phyloP scores from a whole-genome alignment of 495 filamentous ascomycete species.

The Podospora pseudoanserina region DNA sequence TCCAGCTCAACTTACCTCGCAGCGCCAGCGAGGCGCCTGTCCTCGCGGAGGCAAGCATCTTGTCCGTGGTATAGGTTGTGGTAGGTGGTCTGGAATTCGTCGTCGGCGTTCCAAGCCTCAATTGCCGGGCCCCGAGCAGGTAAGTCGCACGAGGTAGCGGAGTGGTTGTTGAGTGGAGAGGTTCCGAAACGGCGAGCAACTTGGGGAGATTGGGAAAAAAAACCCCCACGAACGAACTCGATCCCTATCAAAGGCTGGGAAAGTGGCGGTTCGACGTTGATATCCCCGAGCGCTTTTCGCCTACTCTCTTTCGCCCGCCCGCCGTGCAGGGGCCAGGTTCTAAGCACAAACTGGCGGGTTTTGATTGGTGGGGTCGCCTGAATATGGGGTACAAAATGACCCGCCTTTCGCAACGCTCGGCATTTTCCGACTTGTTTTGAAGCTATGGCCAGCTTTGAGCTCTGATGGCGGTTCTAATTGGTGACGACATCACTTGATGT shows the following conservation, averaged over 20 bases:
- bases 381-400: not conserved
- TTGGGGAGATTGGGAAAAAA: slow-evolving; percentile 28
- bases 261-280: slow-evolving; percentile 23
- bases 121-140: not conserved
- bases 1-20: slow-evolving; percentile 54
- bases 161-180: slow-evolving; percentile 6
- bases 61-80: slow-evolving; percentile 18
- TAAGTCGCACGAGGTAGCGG: not conserved
- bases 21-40: slow-evolving; percentile 64
- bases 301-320: slow-evolving; percentile 9
- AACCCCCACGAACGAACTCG: slow-evolving; percentile 14
- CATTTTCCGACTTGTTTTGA: slow-evolving; percentile 13
- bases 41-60: slow-evolving; percentile 63
- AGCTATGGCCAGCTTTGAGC: not conserved
- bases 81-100: not conserved
- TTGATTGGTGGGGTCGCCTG: slow-evolving; percentile 21
- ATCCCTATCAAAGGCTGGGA: not conserved
- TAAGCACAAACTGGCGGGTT: slow-evolving; percentile 19
- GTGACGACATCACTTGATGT: not conserved
- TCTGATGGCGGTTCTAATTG: not conserved
- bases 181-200: not conserved
- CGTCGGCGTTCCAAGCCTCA: not conserved
- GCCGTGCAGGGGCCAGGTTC: slow-evolving; percentile 10
- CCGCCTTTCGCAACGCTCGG: slow-evolving; percentile 1
- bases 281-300: slow-evolving; percentile 35